Evolutionary conservation across 768 basidiomycete genomes (phyloP), one percentile per base, ranked within the genome.

Genomic region (Lactarius hatsudake): DNA sequence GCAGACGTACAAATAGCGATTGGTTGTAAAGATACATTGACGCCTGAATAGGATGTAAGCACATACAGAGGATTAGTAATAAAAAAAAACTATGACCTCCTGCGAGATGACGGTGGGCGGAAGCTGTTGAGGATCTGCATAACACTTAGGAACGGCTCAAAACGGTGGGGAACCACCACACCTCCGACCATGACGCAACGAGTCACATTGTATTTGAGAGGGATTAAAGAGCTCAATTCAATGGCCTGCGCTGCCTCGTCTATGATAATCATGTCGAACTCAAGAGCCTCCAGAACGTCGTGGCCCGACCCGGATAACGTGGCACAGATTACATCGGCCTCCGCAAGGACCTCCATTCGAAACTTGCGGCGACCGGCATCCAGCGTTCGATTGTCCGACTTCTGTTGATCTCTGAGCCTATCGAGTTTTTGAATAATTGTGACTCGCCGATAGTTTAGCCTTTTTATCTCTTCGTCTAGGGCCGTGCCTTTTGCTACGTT

Each of bases 171-270:
- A 53, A 63, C 58, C 53, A 51, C 30, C 78, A 65, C 62, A 89
- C 89, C 89, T 80, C 97, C 97, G 59, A 99, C 96, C 87, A 99
- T 88, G 65, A 98, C 86, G 73, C 94, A 97, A 36, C 87, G 85
- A 61, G 81, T 82, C 70, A 88, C 91, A 34, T 83, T 84, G 77
- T 94, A 98, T 76, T 92, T 97, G 69, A 99, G 81, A 45, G 97
- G 97, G 65, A 99, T 98, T 68, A 99, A 78, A 9, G 96, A 93
- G 70, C 93, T 94, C 51, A 98, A 82, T 76, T 99, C 97, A 57
- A 98, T 90, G 18, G 96, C 90, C 77, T 99, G 97, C 1, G 96
- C 96, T 1, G 97, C 97, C 77, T 99, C 97, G 73, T 99, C 97
- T 67, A 99, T 96, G 75, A 99, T 88, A 71, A 99, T 85, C 78